A percentile compares a stretch with the other conserved stretches of the same genome.
These are phyloP conservation scores for Perkinsus chesapeaki DNA, from an alignment of 169 alveolate genomes.

Conservation along the genomic window DNA sequence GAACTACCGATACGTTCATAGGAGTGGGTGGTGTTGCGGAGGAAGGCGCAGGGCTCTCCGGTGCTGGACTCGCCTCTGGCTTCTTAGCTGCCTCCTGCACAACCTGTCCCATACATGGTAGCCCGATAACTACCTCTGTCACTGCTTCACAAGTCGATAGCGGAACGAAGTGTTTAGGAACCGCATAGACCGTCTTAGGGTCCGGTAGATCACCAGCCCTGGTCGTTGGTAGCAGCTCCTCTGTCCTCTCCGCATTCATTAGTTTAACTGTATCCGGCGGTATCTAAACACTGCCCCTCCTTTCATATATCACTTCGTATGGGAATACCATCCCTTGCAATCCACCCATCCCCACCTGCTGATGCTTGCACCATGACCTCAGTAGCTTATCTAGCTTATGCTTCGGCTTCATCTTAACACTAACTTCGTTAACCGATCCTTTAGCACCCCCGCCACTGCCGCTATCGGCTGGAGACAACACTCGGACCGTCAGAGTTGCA, in stretches of 20 bases:
- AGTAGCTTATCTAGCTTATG: neutral
- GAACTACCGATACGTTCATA: neutral
- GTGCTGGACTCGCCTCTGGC: neutral
- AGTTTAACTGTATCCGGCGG: neutral
- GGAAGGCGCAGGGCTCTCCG: neutral
- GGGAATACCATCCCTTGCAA: neutral
- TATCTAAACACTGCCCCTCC: neutral
- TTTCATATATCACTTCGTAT: no score
- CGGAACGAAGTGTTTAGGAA: neutral
- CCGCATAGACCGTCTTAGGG: neutral
- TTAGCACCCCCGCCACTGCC: no score
- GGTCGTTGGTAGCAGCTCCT: neutral
- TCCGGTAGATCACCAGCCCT: neutral
- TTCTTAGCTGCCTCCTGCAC: neutral
- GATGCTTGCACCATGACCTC: neutral
- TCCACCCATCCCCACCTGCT: neutral
- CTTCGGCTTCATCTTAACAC: neutral
- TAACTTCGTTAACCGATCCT: neutral
- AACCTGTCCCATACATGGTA: no score
- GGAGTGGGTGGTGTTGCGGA: neutral
- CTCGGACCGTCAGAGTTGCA: neutral
- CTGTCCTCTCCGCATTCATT: neutral
- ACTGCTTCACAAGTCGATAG: neutral
- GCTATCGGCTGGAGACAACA: neutral
- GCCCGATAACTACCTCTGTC: no score